Evolutionary conservation across 2,329 filamentous ascomycete species (phyloP), one percentile per base, ranked within the genome.

Genomic region (Xylariaceae sp.): DNA sequence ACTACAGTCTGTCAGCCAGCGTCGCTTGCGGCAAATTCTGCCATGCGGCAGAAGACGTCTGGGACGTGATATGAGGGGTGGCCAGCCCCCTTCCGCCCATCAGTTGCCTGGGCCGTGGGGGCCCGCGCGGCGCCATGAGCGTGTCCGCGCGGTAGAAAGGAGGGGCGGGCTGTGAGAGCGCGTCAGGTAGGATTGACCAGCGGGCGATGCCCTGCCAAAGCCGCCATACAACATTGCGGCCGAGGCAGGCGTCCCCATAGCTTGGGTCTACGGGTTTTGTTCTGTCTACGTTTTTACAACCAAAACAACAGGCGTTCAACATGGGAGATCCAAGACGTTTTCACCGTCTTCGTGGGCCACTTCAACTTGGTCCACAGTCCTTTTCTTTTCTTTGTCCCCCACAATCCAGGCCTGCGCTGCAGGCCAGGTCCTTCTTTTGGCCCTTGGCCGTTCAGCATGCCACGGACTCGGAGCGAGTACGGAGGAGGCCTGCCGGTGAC

Each of bases 21-120:
- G 92, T 98, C 42, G 90, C 92, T 27, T 98, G 92, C 73, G 95
- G 90, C 77, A 98, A 96, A 63, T 96, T 98, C 70, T 96, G 92
- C 64, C 92, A 98, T 63, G 92, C 90, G 25, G 90, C 89, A 27
- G 92, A 98, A 64, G 92, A 98, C 60, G 82, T 83, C 22, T 98
- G 92, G 92, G 80, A 86, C 56, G 84, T 98, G 49, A 75, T 95
- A 53, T 98, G 72, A 29, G 16, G n/a, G 11, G 14, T 9, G 5
- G 24, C 12, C 12, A 9, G 15, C 7, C 18, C 16, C 23, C 28
- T 18, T 26, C 31, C 33, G 15, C 32, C 28, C 35, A 19, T 32
- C 32, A 21, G 36, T 12, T 12, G 8, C 21, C 21, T n/a, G n/a
- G 21, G 8, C 8, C 21, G 12, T 32, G 15, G 30, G 31, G 10